Evolutionary conservation across 2,329 filamentous ascomycete genomes (phyloP).

Genomic region (Huntiella moniliformis): DNA sequence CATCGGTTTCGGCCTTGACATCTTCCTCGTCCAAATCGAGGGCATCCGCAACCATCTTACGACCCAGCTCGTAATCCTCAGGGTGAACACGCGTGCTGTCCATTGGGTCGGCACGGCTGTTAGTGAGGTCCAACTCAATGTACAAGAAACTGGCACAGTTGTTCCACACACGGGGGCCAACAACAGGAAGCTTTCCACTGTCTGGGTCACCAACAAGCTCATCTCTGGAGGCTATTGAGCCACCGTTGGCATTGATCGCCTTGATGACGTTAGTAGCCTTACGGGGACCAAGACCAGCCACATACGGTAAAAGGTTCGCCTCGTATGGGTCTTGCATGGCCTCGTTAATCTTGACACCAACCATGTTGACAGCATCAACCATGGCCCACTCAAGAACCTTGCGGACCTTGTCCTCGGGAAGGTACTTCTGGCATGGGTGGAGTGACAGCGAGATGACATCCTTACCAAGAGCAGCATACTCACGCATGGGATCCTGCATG

Average conservation of each 20-base stretch:
- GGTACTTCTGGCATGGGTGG: conserved; percentile 72
- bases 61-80: conserved; percentile 92
- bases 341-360: conserved; percentile 88
- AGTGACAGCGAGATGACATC: conserved; percentile 77
- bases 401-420: conserved; percentile 71
- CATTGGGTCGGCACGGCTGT: conserved; percentile 69
- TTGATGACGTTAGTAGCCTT: conserved; percentile 61
- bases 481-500: conserved; percentile 86
- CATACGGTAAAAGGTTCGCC: conserved; percentile 73
- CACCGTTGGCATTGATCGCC: conserved; percentile 80
- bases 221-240: conserved; percentile 62
- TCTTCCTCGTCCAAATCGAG: conserved; percentile 95
- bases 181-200: conserved; percentile 55
- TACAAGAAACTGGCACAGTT: conserved; percentile 94
- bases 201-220: conserved; percentile 82
- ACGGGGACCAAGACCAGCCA: conserved; percentile 77
- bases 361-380: conserved; percentile 96
- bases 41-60: conserved; percentile 96
- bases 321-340: conserved; percentile 65
- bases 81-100: conserved; percentile 96
- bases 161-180: conserved; percentile 81
- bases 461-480: conserved; percentile 82
- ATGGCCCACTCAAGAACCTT: conserved; percentile 86
- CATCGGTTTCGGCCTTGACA: conserved; percentile 81
- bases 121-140: conserved; percentile 71